phyloP scores from a whole-genome alignment of 345 rosid species.

The Turritis glabra region DNA sequence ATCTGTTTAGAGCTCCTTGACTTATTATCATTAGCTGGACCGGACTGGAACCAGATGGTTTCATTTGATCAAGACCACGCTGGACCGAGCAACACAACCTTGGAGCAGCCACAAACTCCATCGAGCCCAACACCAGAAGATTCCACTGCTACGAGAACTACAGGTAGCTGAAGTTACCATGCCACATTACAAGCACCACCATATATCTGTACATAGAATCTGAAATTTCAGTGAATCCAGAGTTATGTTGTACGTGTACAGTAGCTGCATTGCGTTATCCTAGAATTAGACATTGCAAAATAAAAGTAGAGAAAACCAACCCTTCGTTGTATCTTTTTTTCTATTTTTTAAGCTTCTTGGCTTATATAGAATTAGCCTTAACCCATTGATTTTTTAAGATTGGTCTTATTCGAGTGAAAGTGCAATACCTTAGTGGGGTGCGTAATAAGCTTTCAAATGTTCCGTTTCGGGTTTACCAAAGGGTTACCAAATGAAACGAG shows the following conservation, averaged over 20 bases:
- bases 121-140: constrained; percentile 24
- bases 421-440: background rate
- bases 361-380: constrained; percentile 26
- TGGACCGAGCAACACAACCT: constrained; percentile 31
- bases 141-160: constrained; percentile 19
- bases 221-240: constrained; percentile 1
- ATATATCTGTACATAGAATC: constrained; percentile 33
- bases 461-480: background rate
- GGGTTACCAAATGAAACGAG: background rate
- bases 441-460: background rate
- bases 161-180: constrained; percentile 32
- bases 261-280: constrained; percentile 34
- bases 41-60: constrained; percentile 29
- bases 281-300: constrained; percentile 33
- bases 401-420: background rate
- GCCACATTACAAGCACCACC: constrained; percentile 15
- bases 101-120: constrained; percentile 31
- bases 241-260: constrained; percentile 34
- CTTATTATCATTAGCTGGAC: constrained; percentile 25
- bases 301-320: constrained; percentile 32
- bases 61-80: constrained; percentile 24
- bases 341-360: background rate
- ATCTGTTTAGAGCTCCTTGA: constrained; percentile 21
- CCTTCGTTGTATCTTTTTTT: constrained; percentile 2
- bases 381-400: background rate